Evolutionary conservation across 2,329 filamentous ascomycete species (phyloP), one percentile per base, ranked within the genome.

Genomic region (Fusarium denticulatum): DNA sequence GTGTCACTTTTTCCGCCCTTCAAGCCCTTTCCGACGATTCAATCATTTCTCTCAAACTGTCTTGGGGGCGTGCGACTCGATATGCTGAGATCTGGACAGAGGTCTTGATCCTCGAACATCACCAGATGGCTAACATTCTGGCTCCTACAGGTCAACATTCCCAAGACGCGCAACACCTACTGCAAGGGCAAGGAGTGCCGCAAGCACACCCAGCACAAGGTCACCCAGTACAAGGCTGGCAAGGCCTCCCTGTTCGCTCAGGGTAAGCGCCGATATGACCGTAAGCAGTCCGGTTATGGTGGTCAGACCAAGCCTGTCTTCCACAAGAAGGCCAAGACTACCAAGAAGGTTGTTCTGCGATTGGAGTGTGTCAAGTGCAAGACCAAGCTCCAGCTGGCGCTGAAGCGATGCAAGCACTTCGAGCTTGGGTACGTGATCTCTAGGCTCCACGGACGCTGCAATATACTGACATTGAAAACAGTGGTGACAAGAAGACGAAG

Each of bases 401-500:
- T 99, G 87, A 99, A 99, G 94, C 94, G 96, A 85, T 99, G 96
- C 95, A 99, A 99, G 94, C 96, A 99, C 92, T 99, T 99, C 88
- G 96, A 99, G 90, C 90, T 99, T 84, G 96, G 95, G 94, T 97
- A 95, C 77, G 94, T 91, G 59, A 67, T 60, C 22, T 34, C 43
- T 37, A 50, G 30, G 16, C 30, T 72, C 47, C 46, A 13, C 5
- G 11, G 11, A 24, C 8, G 8, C 9, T 34, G 36, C 12, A 15
- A n/a, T 26, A 78, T 82, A 76, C 86, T 89, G 83, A 89, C 81
- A 56, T 65, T 68, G 71, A 74, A 64, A 79, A 82, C 81, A 97
- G 96, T 92, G 96, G 96, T 92, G 96, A 99, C 93, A 99, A 99
- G 95, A 99, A 99, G 94, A 99, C 96, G 83, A 99, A 99, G 95